Base-by-base conservation (phyloP, 106 monocot species). In the Allium cepa region DNA sequence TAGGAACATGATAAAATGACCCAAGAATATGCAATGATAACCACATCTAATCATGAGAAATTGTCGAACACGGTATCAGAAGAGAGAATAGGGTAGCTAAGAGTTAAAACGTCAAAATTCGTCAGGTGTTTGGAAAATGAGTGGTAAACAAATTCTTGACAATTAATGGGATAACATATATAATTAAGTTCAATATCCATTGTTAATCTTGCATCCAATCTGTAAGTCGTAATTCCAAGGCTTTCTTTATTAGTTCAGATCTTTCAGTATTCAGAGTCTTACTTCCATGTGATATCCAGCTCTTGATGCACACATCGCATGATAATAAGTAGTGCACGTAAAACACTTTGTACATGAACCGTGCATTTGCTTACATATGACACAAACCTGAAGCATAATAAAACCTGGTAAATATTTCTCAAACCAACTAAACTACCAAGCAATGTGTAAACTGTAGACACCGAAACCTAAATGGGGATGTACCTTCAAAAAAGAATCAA, bases 251-350 rank as follows among this genome's bases (percentile, higher is more conserved):
- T 27, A 17, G 26, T 27, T 0, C 18, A 51, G 11, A 27, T 67
- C 26, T 51, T 67, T 26, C 12, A 51, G 14, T 67, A 11, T 50
- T 50, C 22, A 7, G 10, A 63, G n/a, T 15, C 56, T 47, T 82
- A 95, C 95, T 91, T 95, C 95, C 95, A 95, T 95, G 74, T 85
- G 77, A 56, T 88, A 86, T 49, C 95, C 95, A 17, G 91, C 91
- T 80, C 91, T 95, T 70, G 95, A 91, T 26, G 95, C 95, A 79
- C 95, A 95, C 83, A 95, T 91, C 46, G 88, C 91, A 82, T 95
- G 95, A 73, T 95, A 95, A 67, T 83, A 79, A 64, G 95, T 88
- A 45, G 95, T 86, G 70, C 95, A 95, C 57, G 73, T 79, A 68
- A 78, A 84, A 69, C 95, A 95, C 62, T 91, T 85, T 46, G 91